Evolutionary conservation across 1,284 basidiomycete genomes (phyloP), one percentile per base, ranked within the genome.

Genomic region (Moesziomyces parantarcticus): DNA sequence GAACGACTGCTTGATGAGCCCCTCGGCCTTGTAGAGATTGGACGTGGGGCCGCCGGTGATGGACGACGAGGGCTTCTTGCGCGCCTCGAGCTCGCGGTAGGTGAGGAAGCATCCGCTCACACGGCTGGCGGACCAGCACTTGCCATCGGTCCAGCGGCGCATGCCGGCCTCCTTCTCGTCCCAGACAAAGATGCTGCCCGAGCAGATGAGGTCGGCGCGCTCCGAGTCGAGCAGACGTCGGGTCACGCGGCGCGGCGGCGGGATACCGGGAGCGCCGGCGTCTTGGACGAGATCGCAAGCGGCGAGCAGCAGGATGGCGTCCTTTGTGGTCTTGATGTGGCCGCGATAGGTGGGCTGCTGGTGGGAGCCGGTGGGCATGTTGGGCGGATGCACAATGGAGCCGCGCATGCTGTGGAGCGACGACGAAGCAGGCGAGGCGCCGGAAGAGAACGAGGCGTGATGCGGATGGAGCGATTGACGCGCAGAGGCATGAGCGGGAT

Each of bases 91-190:
- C 59, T 84, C 83, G 3, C 82, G 76, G 61, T 87, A 87, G 21
- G 86, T 85, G 14, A 87, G 75, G 75, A 86, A 87, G 52, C 86
- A 86, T 16, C 85, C 85, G 42, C 85, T 85, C 8, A 87, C 86
- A 29, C 86, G 78, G 21, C 85, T 86, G 14, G 86, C 86, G 42
- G 85, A 86, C 86, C 86, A 87, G 48, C 85, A 81, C 41, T 84
- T 79, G 7, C 86, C 86, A 70, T 87, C 86, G 7, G 86, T 87
- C 86, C 86, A 87, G 11, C 86, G 67, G n/a, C 85, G 78, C 85
- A 87, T 87, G 58, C 81, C 78, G 16, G 82, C 81, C 58, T 82
- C 79, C 51, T 81, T 77, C 50, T 83, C 82, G 48, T 82, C 80
- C 79, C 80, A 83, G 11, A 78, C 81, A 69, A 83, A 83, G 52